These are phyloP conservation scores for Tieghemostelium lacteum DNA, from an alignment of 78 protist genomes.

Conservation along the genomic window DNA sequence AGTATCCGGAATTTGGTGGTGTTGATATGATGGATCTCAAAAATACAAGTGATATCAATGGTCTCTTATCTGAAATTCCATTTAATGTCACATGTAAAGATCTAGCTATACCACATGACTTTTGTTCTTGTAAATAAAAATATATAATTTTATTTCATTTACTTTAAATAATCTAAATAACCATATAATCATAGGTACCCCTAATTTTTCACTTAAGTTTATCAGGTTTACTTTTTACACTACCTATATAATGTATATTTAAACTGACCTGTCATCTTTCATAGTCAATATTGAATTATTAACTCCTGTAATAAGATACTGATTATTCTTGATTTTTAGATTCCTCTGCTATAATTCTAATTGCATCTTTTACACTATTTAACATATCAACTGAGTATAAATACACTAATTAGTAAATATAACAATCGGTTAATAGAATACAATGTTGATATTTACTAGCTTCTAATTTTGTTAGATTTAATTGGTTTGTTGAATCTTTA, in stretches of 20 bases:
- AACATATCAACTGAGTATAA: slow-evolving; percentile 19
- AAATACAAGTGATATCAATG: not conserved
- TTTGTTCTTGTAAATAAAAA: slow-evolving; percentile 58
- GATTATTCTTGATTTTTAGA: not conserved
- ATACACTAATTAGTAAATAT: not conserved
- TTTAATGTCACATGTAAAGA: slow-evolving; percentile 26
- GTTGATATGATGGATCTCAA: slow-evolving; percentile 25
- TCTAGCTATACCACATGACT: slow-evolving; percentile 50
- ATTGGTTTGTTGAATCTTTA: not conserved
- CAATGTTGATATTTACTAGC: slow-evolving; percentile 10
- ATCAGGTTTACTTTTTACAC: no score
- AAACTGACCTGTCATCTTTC: no score
- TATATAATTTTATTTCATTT: no score
- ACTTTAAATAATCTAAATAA: no score
- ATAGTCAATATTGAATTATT: no score
- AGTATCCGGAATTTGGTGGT: slow-evolving; percentile 69
- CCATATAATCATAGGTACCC: no score
- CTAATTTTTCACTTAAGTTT: no score
- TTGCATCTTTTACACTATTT: slow-evolving; percentile 27
- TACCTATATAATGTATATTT: no score
- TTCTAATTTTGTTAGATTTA: slow-evolving; percentile 20
- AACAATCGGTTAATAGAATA: not conserved
- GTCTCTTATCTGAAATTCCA: slow-evolving; percentile 12
- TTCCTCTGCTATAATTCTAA: slow-evolving; percentile 38
- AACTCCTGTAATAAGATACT: no score